phyloP scores from a whole-genome alignment of 2,329 filamentous ascomycete species.

The Cordyceps sp. region DNA sequence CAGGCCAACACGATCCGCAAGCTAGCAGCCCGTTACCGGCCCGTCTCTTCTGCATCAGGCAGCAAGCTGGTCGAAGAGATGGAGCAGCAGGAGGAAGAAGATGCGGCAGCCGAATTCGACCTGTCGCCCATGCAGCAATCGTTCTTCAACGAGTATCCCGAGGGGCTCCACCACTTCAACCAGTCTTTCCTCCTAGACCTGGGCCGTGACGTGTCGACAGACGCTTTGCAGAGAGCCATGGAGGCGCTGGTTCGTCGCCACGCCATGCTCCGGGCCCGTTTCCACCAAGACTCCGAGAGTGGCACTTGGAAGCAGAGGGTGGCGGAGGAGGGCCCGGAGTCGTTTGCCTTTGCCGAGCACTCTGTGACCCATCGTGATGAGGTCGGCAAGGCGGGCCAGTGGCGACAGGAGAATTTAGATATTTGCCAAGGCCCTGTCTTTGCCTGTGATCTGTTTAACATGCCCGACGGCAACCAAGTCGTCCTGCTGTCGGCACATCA shows the following conservation, averaged over 20 bases:
- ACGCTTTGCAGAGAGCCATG: slow-evolving; percentile 7
- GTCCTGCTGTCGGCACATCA: slow-evolving; percentile 6
- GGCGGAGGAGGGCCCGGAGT: slow-evolving; percentile 1
- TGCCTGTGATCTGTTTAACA: slow-evolving; percentile 6
- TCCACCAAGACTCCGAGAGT: slow-evolving; percentile 2
- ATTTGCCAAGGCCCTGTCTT: slow-evolving; percentile 7
- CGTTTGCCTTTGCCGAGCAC: slow-evolving; percentile 1
- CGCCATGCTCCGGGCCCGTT: slow-evolving; percentile 19
- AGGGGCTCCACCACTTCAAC: slow-evolving; percentile 21
- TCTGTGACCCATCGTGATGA: background rate
- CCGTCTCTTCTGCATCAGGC: background rate
- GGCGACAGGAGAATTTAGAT: slow-evolving; percentile 3
- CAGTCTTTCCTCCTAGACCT: slow-evolving; percentile 24
- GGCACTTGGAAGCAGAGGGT: slow-evolving; percentile 10
- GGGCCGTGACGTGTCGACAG: slow-evolving; percentile 2
- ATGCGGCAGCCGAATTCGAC: slow-evolving; percentile 15
- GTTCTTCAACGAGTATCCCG: slow-evolving; percentile 18
- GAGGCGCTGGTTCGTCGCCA: slow-evolving; percentile 13
- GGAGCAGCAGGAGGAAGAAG: slow-evolving; percentile 2
- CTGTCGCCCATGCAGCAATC: slow-evolving; percentile 27
- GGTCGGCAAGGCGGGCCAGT: background rate
- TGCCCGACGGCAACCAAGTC: slow-evolving; percentile 2
- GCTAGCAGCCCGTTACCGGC: slow-evolving; percentile 5
- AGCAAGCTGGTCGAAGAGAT: background rate
- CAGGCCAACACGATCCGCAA: slow-evolving; percentile 11